phyloP scores from a whole-genome alignment of 257 asterid species.

The Osmanthus fragrans region DNA sequence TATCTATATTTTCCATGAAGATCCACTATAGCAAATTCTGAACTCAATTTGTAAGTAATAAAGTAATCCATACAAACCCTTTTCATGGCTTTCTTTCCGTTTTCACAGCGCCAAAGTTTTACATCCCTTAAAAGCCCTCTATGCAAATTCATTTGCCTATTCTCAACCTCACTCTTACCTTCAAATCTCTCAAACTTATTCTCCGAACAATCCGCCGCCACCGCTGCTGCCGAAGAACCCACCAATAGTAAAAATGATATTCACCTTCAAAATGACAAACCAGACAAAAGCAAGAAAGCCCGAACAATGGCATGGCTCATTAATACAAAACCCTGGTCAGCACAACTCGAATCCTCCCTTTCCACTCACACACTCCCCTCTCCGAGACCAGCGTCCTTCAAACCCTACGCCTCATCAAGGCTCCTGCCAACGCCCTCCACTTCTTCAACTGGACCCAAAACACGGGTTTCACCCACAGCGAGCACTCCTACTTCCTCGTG shows the following conservation, averaged over 20 bases:
- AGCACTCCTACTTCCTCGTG: constrained; percentile 66
- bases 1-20: no score
- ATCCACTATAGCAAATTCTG: no score
- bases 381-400: constrained; percentile 69
- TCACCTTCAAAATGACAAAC: constrained; percentile 29
- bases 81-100: not conserved
- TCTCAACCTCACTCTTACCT: constrained; percentile 42
- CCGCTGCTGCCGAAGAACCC: not conserved
- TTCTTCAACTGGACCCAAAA: constrained; percentile 70
- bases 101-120: constrained; percentile 3
- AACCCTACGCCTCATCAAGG: constrained; percentile 62
- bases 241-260: not conserved
- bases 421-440: constrained; percentile 57
- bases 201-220: constrained; percentile 27
- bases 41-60: no score
- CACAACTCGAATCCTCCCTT: constrained; percentile 52
- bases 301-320: constrained; percentile 53
- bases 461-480: constrained; percentile 54
- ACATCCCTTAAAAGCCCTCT: not conserved
- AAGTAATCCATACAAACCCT: no score
- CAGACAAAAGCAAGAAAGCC: constrained; percentile 49
- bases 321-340: constrained; percentile 68
- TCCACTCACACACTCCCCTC: constrained; percentile 46
- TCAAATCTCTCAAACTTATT: constrained; percentile 36
- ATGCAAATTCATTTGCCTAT: constrained; percentile 20